Base-by-base conservation (phyloP, 352 stramenopile species). In the Globisporangium recalcitrans region DNA sequence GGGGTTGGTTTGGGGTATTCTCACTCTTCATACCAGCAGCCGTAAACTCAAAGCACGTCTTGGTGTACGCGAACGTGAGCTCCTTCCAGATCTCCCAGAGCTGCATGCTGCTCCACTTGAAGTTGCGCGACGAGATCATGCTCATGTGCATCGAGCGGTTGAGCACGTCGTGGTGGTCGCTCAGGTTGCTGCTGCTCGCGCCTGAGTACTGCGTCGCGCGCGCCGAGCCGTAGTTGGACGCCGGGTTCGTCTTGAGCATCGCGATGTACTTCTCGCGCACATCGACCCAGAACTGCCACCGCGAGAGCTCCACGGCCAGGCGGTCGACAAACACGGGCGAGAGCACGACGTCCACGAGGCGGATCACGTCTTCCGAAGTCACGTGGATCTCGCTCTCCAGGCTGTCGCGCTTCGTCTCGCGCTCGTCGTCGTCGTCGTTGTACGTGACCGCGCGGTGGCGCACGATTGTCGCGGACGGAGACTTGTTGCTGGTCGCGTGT, bases 41-140 rank as follows among this genome's bases (percentile, higher is more conserved):
- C 61, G 80, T 91, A 63, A 91, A 91, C 61, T 87, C 78, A 59
- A 90, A 91, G 47, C 82, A 91, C 40, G 82, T 86, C 67, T 91
- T 91, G 3, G 82, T 90, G 65, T 91, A 90, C 31, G 80, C 82
- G 62, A 90, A 90, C 47, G 80, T 87, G 21, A 90, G 67, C 56
- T 91, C 82, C 56, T 91, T 91, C 80, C 82, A 91, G 48, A 91
- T 90, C 60, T 89, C 82, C 82, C 82, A 91, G 1, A 91, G 70
- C 61, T 91, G 82, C 80, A 90, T 88, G 51, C 73, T 87, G 62
- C 78, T 90, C 82, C 82, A 91, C 70, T 91, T 84, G 59, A 82
- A 83, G 63, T 81, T 87, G 24, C 75, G 77, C 53, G 77, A 76
- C 34, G 75, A 78, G 7, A 68, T 78, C 16, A 52, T 60, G 31